Evolutionary conservation across 768 basidiomycete genomes (phyloP), one percentile per base, ranked within the genome.

Genomic region (Rhodocollybia butyracea): DNA sequence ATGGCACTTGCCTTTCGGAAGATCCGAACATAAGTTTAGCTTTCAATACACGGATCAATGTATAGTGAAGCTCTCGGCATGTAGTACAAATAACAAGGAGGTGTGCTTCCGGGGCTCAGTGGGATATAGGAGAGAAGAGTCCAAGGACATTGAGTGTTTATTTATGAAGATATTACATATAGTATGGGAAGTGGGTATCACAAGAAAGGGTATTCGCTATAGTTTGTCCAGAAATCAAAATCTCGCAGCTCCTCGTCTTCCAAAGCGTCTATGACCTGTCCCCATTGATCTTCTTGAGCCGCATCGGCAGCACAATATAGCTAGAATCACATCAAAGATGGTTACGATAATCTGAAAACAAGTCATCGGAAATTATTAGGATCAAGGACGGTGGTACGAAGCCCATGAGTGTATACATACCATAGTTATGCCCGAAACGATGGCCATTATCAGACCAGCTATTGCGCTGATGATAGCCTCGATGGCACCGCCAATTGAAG

Each of bases 401-500:
- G 1, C 19, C 15, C 15, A 31, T 34, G 10, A 24, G 24, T 29
- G 11, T 53, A 13, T 17, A 74, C 81, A 51, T 60, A 88, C 86
- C n/a, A 72, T 76, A 12, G 81, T 83, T 56, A 89, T 78, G 8
- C 68, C 82, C 56, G 74, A 61, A 43, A 88, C 74, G 56, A 88
- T 84, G 36, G 83, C 70, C 79, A 83, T 82, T 57, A 86, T 63
- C 3, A 88, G 72, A 51, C 60, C 62, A 13, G 84, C 85, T 46
- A 88, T 83, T 17, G 83, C 85, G 53, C 76, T 76, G 60, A 89
- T 76, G 57, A 89, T 66, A 47, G 81, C 71, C 53, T 80, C 80
- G 56, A 88, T 80, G 26, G 76, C 85, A 46, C 67, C 61, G 21
- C 83, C 86, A 41, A 89, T 88, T 24, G 86, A 78, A 64, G 84